Evolutionary conservation across 495 filamentous ascomycete species (phyloP).

Genomic region (Massariosphaeria phaeospora): DNA sequence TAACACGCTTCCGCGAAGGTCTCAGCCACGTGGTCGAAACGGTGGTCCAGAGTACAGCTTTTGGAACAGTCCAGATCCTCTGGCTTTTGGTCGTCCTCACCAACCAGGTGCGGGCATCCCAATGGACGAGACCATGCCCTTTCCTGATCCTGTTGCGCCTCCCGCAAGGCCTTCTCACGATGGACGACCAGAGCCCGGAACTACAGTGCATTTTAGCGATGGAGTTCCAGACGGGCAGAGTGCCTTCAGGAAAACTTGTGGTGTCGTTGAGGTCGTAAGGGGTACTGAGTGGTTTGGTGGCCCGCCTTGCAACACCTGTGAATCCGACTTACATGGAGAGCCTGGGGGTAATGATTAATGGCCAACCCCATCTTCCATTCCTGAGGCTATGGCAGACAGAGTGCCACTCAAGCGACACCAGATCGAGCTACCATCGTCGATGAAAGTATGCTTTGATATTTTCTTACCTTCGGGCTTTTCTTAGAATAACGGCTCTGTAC

Average conservation of each 20-base stretch:
- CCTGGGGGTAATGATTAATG: too few species aligned
- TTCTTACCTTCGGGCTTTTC: too few species aligned
- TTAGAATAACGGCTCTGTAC: too few species aligned
- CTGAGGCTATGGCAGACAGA: too few species aligned
- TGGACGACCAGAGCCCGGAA: background rate
- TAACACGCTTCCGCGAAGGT: background rate
- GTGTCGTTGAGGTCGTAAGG: background rate
- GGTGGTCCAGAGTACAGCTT: too few species aligned
- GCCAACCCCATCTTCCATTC: too few species aligned
- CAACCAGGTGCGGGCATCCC: conserved; percentile 10
- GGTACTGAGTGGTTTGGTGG: background rate
- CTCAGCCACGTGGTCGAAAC: background rate
- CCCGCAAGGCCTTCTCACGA: background rate
- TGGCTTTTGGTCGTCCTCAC: conserved; percentile 1
- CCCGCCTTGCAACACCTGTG: background rate
- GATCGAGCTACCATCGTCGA: too few species aligned
- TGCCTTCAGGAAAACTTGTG: background rate
- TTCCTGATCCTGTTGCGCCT: conserved; percentile 16
- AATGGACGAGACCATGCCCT: conserved; percentile 8
- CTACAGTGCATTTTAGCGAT: background rate
- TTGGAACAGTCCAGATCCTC: background rate
- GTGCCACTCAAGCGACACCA: too few species aligned
- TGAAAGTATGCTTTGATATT: too few species aligned
- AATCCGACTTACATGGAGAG: too few species aligned
- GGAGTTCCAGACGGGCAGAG: background rate